Evolutionary conservation across 306 rosid species (phyloP).

Genomic region (Prosopis cineraria): DNA sequence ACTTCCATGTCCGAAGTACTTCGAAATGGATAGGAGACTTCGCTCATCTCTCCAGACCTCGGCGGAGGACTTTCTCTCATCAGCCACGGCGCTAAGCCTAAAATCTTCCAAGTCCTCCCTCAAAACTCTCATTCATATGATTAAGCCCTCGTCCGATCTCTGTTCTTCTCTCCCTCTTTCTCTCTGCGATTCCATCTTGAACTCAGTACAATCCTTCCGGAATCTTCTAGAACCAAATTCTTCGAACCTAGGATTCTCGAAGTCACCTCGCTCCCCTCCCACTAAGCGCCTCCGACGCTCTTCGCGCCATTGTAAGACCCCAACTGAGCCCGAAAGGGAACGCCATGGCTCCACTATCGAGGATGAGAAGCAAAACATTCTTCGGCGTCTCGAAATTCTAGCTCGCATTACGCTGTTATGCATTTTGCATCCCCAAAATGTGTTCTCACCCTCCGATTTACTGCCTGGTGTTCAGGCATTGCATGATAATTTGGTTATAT

Average conservation of each 20-base stretch:
- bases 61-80: constrained; percentile 59
- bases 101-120: constrained; percentile 68
- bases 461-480: constrained; percentile 59
- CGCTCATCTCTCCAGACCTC: constrained; percentile 71
- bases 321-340: constrained; percentile 15
- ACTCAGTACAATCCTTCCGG: constrained; percentile 50
- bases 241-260: constrained; percentile 20
- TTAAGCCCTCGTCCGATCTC: constrained; percentile 61
- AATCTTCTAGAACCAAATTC: constrained; percentile 34
- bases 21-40: constrained; percentile 71
- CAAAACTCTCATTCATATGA: constrained; percentile 68
- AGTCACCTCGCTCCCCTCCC: constrained; percentile 68
- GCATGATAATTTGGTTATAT: constrained; percentile 64
- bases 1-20: background rate
- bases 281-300: constrained; percentile 68
- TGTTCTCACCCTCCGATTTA: constrained; percentile 51
- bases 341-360: constrained; percentile 15
- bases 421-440: constrained; percentile 62
- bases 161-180: constrained; percentile 65
- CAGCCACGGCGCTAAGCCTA: constrained; percentile 51
- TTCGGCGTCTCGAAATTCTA: constrained; percentile 55
- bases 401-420: constrained; percentile 54
- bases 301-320: constrained; percentile 47
- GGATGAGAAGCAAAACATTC: constrained; percentile 30
- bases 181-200: constrained; percentile 53